phyloP scores from a whole-genome alignment of 1,284 basidiomycete species.

The Polyporus tsugae region DNA sequence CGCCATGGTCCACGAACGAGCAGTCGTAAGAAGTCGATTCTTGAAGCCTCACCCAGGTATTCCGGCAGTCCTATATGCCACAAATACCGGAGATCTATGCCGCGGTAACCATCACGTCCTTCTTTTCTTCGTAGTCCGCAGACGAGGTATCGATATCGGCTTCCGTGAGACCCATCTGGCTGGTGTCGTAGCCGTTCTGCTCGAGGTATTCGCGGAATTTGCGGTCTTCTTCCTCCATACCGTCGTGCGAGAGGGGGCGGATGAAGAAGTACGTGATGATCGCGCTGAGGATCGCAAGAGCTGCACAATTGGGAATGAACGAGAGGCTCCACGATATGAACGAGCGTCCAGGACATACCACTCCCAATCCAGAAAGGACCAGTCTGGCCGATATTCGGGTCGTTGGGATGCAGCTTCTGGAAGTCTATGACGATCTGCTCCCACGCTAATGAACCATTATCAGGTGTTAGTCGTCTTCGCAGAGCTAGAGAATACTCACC shows the following conservation, averaged over 20 bases:
- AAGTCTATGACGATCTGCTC: conserved; percentile 54
- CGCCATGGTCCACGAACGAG: background rate
- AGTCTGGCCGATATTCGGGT: conserved; percentile 65
- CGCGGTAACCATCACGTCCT: conserved; percentile 2
- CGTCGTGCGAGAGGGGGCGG: conserved; percentile 77
- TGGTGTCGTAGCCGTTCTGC: conserved; percentile 78
- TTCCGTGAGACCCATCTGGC: conserved; percentile 63
- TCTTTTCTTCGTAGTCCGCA: conserved; percentile 28
- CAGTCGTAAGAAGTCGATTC: conserved; percentile 9
- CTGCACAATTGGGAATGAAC: conserved; percentile 36
- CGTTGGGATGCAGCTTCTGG: conserved; percentile 50
- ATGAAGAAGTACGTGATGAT: conserved; percentile 80
- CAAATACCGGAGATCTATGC: conserved; percentile 1
- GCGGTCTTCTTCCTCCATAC: conserved; percentile 82
- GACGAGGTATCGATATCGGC: conserved; percentile 24
- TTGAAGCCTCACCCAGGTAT: background rate
- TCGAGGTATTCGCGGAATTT: conserved; percentile 86
- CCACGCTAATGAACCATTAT: conserved; percentile 3
- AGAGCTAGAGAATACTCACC: conserved; percentile 47
- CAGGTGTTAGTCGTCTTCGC: background rate
- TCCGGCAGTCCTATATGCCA: background rate
- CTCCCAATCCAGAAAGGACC: conserved; percentile 87
- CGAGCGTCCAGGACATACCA: conserved; percentile 46
- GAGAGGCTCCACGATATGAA: no score
- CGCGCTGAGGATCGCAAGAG: conserved; percentile 83